Conservation (phyloP, 2,329 filamentous ascomycete genomes). For the Cytospora chrysosperma region DNA sequence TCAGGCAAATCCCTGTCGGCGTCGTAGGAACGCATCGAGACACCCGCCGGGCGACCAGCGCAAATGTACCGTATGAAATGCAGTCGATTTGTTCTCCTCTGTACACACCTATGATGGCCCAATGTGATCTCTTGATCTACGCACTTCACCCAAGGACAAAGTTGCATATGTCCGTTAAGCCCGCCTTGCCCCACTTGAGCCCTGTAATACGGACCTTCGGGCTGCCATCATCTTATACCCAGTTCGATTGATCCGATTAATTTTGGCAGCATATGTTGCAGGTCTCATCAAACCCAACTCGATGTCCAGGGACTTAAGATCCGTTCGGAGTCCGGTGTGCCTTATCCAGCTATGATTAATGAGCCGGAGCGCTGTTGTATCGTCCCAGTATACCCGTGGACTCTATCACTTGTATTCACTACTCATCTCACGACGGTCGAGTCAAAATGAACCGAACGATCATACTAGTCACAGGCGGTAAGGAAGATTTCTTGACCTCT, state of each 20-base stretch:
- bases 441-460: background rate
- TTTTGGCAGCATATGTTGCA: background rate
- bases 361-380: background rate
- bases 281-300: background rate
- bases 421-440: background rate
- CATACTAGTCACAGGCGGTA: conserved; percentile 8
- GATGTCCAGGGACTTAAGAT: background rate
- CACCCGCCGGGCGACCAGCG: too few relatives aligned
- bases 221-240: background rate
- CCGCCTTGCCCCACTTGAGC: too few relatives aligned
- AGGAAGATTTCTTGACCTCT: background rate
- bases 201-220: background rate
- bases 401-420: too few relatives aligned
- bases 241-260: background rate
- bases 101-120: too few relatives aligned
- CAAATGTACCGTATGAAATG: too few relatives aligned
- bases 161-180: background rate
- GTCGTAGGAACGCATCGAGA: too few relatives aligned
- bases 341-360: background rate
- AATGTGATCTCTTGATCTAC: too few relatives aligned
- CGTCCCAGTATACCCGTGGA: too few relatives aligned
- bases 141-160: background rate
- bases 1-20: too few relatives aligned
- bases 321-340: background rate
- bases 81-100: too few relatives aligned